Base-by-base conservation (phyloP, 148 eudicot genomes). In the Chenopodium album region DNA sequence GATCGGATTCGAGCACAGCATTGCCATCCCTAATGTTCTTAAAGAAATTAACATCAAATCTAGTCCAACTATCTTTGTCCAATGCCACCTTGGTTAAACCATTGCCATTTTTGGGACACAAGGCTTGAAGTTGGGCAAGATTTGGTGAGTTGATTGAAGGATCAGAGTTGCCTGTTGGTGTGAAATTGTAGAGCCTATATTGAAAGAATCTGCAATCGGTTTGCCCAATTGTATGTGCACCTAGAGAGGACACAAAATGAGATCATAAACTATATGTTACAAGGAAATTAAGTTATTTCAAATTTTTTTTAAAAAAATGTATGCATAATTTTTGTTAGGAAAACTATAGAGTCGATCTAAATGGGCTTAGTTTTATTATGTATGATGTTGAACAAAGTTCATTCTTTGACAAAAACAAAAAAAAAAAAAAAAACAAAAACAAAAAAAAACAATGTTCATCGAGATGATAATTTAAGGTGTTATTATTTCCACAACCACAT, bases 141-240 rank as follows among this genome's bases (percentile, higher is more conserved):
- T 80, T 85, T 50, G 90, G 80, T 69, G 74, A 91, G 83, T 74
- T 89, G 60, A 93, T 78, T 78, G 92, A 86, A 8, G 97, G 97
- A 78, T 93, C 97, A 2, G 97, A 77, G 75, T 86, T 90, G 20
- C 97, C 97, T 4, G 93, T 90, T 64, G 90, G 59, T 68, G 94
- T 91, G 94, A 80, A 93, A 87, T 93, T 93, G 91, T 91, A 93
- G n/a, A 93, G 89, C 44, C 93, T 90, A 80, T 91, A 90, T 65
- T 87, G 81, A 80, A 93, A 88, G 91, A 90, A 90, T 75, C 85
- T 74, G 79, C 97, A 93, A 48, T 88, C 91, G 56, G 94, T 86
- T 83, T 89, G 91, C 13, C 97, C 94, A 23, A 93, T 90, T 31
- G 97, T 90, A 78, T 93, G 97, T 65, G 93, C 95, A 65, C 98